Evolutionary conservation across 768 basidiomycete genomes (phyloP), one percentile per base, ranked within the genome.

Genomic region (Rhizopogon vinicolor): DNA sequence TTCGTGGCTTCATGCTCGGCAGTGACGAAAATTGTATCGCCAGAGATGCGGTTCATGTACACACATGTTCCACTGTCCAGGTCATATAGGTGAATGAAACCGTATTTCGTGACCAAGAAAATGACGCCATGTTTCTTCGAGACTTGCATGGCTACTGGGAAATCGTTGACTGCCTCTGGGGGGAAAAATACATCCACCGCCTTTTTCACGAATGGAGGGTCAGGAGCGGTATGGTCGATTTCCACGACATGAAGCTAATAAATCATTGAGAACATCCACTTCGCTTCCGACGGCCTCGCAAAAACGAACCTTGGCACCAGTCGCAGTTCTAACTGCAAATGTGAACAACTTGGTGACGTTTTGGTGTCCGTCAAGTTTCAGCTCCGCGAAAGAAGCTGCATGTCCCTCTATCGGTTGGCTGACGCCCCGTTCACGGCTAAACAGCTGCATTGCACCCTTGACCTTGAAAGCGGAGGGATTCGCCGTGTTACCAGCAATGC

Each of bases 11-110:
- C 95, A 66, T 98, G 93, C 65, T 98, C 95, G 35, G 96, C 92
- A 12, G 97, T 98, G 44, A 97, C 94, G 69, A 99, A 99, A 69
- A 99, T 98, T 35, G 97, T 98, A 77, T 99, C 97, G 35, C 97
- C 96, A 42, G 92, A 94, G 69, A 99, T 99, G 61, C 97, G 90
- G 81, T 99, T 99, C 97, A 99, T 99, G 78, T 98, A 99, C 57
- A 99, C 85, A 75, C 97, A 98, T 43, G 92, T 87, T 55, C 95
- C 97, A 8, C 93, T 84, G 72, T 99, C 97, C 60, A 98, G 84
- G 73, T 99, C 97, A 72, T 99, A 99, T 13, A 99, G 82, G 72
- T 98, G 97, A 67, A 99, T 98, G 76, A 99, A 99, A 41, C 97
- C 97, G 69, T 93, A 98, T 72, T 99, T 99, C 54, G 97, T 98